These are phyloP conservation scores for Aspergillus taichungensis DNA, from an alignment of 495 filamentous ascomycete species.

Conservation along the genomic window DNA sequence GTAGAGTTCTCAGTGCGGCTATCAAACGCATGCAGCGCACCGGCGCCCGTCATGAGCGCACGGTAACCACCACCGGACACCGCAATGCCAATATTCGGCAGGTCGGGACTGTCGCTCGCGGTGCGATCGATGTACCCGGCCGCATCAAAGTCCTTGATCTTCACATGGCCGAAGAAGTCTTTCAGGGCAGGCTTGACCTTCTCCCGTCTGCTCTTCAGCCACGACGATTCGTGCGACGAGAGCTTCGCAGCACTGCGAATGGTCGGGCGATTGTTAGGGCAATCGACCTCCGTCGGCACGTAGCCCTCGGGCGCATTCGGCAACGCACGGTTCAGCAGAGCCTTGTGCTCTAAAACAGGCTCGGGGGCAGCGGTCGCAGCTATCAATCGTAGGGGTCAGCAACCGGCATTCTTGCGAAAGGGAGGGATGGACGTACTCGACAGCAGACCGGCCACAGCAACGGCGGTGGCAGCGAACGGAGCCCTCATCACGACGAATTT, in stretches of 20 bases:
- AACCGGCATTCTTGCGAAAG: not conserved
- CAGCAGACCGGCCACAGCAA: not conserved
- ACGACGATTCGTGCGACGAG: conserved; percentile 59
- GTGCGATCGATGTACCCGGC: conserved; percentile 54
- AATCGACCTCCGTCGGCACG: conserved; percentile 29
- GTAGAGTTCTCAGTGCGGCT: conserved; percentile 60
- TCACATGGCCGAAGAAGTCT: conserved; percentile 61
- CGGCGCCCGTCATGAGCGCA: conserved; percentile 83
- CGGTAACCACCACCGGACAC: conserved; percentile 69
- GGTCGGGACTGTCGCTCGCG: conserved; percentile 45
- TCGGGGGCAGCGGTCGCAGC: conserved; percentile 14
- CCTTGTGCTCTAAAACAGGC: not conserved
- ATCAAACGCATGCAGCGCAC: conserved; percentile 79
- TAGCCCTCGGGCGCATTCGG: conserved; percentile 44
- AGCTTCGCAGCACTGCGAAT: conserved; percentile 48
- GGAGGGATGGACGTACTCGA: not conserved
- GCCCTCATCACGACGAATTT: not conserved
- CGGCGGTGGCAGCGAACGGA: conserved; percentile 1
- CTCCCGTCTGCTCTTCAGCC: conserved; percentile 46
- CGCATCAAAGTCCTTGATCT: conserved; percentile 71
- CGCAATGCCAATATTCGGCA: conserved; percentile 53
- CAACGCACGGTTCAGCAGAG: conserved; percentile 22
- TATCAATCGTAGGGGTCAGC: conserved; percentile 1
- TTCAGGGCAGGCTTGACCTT: conserved; percentile 59
- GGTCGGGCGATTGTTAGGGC: conserved; percentile 37